These are phyloP conservation scores for Spinellus fusiger DNA, from an alignment of 192 early-diverging fungal genomes.

Conservation along the genomic window DNA sequence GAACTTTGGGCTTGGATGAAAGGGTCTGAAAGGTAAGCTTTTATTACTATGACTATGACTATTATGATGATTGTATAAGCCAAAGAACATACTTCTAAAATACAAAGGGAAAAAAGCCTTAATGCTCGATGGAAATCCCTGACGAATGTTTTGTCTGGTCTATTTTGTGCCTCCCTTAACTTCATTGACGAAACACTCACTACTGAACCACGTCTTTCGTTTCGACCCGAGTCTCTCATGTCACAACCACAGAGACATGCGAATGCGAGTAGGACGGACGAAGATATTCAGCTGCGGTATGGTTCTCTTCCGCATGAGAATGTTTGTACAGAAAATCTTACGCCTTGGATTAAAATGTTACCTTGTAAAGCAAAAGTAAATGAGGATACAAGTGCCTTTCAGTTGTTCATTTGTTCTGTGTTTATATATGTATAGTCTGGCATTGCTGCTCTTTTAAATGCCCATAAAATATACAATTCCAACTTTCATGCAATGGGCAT, in stretches of 20 bases:
- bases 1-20: constrained; percentile 66
- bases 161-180: constrained; percentile 96
- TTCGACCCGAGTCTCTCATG: constrained; percentile 42
- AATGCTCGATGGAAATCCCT: constrained; percentile 80
- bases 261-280: background rate
- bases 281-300: constrained; percentile 52
- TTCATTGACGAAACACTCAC: constrained; percentile 82
- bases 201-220: constrained; percentile 48
- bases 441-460: constrained; percentile 81
- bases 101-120: constrained; percentile 32
- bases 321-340: constrained; percentile 97
- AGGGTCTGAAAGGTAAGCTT: constrained; percentile 16
- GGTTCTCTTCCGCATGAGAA: constrained; percentile 83
- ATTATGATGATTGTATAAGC: background rate
- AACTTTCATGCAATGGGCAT: constrained; percentile 89
- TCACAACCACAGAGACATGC: constrained; percentile 11
- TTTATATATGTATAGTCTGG: constrained; percentile 36
- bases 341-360: constrained; percentile 93
- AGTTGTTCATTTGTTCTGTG: background rate
- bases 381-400: background rate
- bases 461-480: constrained; percentile 85
- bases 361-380: constrained; percentile 83
- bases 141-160: constrained; percentile 85
- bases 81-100: background rate
- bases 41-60: background rate